Evolutionary conservation across 441 rosid genomes (phyloP).

Genomic region (Francoa sonchifolia): DNA sequence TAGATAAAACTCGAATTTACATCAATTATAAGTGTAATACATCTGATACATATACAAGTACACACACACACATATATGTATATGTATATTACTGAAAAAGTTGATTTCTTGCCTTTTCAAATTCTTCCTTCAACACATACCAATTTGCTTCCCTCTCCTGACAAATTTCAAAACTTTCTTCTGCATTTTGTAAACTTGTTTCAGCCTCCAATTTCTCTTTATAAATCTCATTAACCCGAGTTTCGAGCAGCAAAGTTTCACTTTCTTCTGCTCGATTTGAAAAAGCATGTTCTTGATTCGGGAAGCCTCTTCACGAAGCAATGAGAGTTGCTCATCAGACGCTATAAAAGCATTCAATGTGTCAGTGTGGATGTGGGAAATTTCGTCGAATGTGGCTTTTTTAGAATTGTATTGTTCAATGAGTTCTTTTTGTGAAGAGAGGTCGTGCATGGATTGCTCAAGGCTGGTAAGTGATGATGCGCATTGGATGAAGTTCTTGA

Average conservation of each 20-base stretch:
- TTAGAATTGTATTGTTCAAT: neutral
- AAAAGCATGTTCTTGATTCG: slow-evolving; percentile 1
- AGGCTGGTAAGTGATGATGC: slow-evolving; percentile 4
- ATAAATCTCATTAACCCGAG: neutral
- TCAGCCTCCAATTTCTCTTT: neutral
- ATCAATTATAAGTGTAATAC: too few relatives aligned
- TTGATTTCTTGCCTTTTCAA: slow-evolving; percentile 5
- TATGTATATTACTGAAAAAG: neutral
- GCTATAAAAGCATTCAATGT: slow-evolving; percentile 1
- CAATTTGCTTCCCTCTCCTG: neutral
- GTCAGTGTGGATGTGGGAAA: neutral
- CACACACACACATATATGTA: too few relatives aligned
- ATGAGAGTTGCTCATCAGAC: neutral
- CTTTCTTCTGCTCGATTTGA: slow-evolving; percentile 1
- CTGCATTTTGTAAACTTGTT: neutral
- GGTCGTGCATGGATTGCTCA: neutral
- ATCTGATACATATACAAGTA: too few relatives aligned
- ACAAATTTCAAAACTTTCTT: neutral
- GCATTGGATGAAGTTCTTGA: slow-evolving; percentile 7
- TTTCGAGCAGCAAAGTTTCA: slow-evolving; percentile 1
- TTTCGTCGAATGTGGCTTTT: neutral
- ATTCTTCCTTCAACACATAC: slow-evolving; percentile 1
- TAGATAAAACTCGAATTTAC: too few relatives aligned
- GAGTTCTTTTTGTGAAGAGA: slow-evolving; percentile 2
- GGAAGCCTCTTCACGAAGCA: slow-evolving; percentile 1